A percentile compares a stretch with the other conserved stretches of the same genome.
These are phyloP conservation scores for Stagonosporopsis vannaccii DNA, from an alignment of 2,329 filamentous ascomycete species.

Conservation along the genomic window DNA sequence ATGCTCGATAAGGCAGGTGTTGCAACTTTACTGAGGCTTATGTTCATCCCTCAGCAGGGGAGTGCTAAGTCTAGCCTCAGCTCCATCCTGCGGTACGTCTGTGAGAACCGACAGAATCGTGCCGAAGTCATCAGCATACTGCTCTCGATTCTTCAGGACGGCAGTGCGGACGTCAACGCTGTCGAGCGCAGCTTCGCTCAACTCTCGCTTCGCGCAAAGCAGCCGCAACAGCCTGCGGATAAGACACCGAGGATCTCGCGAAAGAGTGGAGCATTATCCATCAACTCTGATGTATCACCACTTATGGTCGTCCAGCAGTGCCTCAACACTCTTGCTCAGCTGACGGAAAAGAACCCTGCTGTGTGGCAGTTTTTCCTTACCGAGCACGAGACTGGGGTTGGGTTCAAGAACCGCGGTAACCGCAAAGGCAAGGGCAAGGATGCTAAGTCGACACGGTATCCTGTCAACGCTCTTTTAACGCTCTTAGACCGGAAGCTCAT, in stretches of 20 bases:
- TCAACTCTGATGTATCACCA: conserved; percentile 88
- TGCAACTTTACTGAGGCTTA: conserved; percentile 93
- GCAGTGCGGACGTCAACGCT: conserved; percentile 88
- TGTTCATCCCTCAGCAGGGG: conserved; percentile 94
- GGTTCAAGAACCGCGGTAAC: conserved; percentile 76
- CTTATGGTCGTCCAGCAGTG: conserved; percentile 96
- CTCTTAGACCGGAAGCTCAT: conserved; percentile 93
- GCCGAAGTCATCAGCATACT: conserved; percentile 93
- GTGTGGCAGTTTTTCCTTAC: conserved; percentile 92
- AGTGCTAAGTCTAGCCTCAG: conserved; percentile 85
- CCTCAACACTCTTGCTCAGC: conserved; percentile 80
- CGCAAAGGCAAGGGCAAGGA: conserved; percentile 92
- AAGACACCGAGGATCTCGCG: conserved; percentile 88
- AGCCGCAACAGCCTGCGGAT: conserved; percentile 65
- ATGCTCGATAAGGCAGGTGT: conserved; percentile 97
- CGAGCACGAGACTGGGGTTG: conserved; percentile 83
- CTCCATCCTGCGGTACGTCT: conserved; percentile 87
- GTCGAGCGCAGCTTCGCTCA: conserved; percentile 96
- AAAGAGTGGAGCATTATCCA: conserved; percentile 68
- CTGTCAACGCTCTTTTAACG: conserved; percentile 87
- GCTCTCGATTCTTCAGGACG: conserved; percentile 92
- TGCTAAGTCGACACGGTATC: conserved; percentile 82
- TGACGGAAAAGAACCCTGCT: conserved; percentile 84
- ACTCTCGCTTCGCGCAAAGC: conserved; percentile 88
- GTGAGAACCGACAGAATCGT: conserved; percentile 94